phyloP scores from a whole-genome alignment of 164 flowering plant species.

The Nymphaea colorata region DNA sequence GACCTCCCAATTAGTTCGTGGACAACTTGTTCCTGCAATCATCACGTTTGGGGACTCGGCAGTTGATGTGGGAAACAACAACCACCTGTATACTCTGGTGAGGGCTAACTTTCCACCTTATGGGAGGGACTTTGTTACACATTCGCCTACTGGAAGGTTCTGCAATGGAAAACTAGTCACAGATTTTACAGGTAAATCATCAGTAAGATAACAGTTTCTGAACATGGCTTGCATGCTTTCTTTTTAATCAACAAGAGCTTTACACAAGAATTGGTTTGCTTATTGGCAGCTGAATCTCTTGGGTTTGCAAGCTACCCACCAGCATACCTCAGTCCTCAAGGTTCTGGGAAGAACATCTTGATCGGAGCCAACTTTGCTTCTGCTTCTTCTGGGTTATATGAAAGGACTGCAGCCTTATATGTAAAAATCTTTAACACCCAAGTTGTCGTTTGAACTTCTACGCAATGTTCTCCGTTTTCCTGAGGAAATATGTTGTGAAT shows the following conservation, averaged over 20 bases:
- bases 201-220: not conserved
- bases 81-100: slow-evolving; percentile 43
- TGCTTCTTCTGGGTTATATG: slow-evolving; percentile 69
- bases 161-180: slow-evolving; percentile 87
- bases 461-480: not conserved
- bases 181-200: slow-evolving; percentile 67
- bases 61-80: slow-evolving; percentile 84
- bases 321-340: slow-evolving; percentile 64
- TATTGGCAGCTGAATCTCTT: slow-evolving; percentile 57
- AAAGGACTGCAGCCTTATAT: slow-evolving; percentile 51
- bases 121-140: slow-evolving; percentile 70
- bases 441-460: not conserved
- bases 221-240: not conserved
- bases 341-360: slow-evolving; percentile 40
- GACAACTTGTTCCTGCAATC: slow-evolving; percentile 69
- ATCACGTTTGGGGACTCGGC: slow-evolving; percentile 88
- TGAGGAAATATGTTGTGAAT: not conserved
- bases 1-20: slow-evolving; percentile 17
- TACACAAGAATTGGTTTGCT: not conserved
- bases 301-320: slow-evolving; percentile 84
- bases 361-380: slow-evolving; percentile 90
- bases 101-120: slow-evolving; percentile 86
- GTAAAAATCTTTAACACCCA: slow-evolving; percentile 22
- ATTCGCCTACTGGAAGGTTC: slow-evolving; percentile 77
- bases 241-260: not conserved